A percentile compares a stretch with the other conserved stretches of the same genome.
Evolutionary conservation across 345 rosid species (phyloP).

Genomic region (Alliaria petiolata): DNA sequence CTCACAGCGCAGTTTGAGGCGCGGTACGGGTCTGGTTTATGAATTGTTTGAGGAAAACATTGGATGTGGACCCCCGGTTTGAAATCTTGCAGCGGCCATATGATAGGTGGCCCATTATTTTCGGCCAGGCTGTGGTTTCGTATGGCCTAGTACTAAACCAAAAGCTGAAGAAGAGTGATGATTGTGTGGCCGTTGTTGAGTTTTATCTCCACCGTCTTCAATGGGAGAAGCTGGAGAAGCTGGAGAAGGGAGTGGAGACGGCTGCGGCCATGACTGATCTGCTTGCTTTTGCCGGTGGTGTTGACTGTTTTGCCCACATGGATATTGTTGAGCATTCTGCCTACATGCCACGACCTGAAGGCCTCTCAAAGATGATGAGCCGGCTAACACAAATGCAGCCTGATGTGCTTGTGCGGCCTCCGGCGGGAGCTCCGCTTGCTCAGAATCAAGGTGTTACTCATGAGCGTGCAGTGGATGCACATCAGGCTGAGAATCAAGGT

Average conservation of each 20-base stretch:
- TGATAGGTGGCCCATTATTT: no score
- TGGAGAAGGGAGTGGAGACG: neutral
- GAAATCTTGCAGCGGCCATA: neutral
- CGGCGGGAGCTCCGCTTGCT: no score
- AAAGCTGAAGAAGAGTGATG: neutral
- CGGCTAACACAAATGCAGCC: no score
- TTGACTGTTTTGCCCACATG: constrained; percentile 47
- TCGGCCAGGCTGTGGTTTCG: no score
- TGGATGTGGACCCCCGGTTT: neutral
- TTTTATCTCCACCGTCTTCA: neutral
- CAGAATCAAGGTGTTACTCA: no score
- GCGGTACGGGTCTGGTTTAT: neutral
- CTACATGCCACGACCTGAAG: constrained; percentile 15
- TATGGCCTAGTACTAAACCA: no score
- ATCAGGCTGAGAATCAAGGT: no score
- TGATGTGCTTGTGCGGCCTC: no score
- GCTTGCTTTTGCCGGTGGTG: constrained; percentile 21
- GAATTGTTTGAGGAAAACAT: neutral
- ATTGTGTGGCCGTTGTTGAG: neutral
- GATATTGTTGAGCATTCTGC: constrained; percentile 52
- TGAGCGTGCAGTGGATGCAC: no score
- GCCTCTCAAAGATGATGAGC: no score
- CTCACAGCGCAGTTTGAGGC: neutral
- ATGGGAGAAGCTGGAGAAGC: no score
- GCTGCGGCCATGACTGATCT: neutral